These are phyloP conservation scores for Phytopythium oedochilum DNA, from an alignment of 352 stramenopile species.

Conservation along the genomic window DNA sequence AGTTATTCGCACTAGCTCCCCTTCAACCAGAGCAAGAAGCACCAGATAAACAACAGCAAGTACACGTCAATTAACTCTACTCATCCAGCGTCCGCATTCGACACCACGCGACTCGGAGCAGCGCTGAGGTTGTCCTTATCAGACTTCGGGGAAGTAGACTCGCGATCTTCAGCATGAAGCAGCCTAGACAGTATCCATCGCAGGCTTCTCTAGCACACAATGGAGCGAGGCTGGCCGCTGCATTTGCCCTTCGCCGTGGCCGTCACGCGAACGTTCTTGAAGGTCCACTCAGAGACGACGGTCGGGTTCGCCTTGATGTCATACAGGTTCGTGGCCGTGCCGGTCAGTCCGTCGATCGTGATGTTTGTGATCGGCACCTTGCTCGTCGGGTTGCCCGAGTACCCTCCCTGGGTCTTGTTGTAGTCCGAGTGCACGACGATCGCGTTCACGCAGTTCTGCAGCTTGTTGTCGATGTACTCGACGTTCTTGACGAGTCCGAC, in stretches of 20 bases:
- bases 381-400: slow-evolving; percentile 15
- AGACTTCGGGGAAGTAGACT: too few relatives aligned
- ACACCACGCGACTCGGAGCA: too few relatives aligned
- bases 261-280: slow-evolving; percentile 15
- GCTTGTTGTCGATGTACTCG: slow-evolving; percentile 12
- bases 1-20: too few relatives aligned
- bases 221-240: slow-evolving; percentile 10
- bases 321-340: slow-evolving; percentile 27
- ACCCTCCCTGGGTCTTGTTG: slow-evolving; percentile 25
- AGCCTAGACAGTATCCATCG: too few relatives aligned
- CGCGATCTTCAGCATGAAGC: too few relatives aligned
- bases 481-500: too few relatives aligned
- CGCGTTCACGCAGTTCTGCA: slow-evolving; percentile 18
- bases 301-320: slow-evolving; percentile 22
- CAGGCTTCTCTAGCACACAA: slow-evolving; percentile 17
- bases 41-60: too few relatives aligned
- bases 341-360: slow-evolving; percentile 16
- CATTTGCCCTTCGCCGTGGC: slow-evolving; percentile 14
- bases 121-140: too few relatives aligned
- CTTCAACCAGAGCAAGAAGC: too few relatives aligned
- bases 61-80: too few relatives aligned
- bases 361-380: slow-evolving; percentile 19
- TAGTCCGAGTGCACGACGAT: slow-evolving; percentile 27
- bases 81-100: too few relatives aligned
- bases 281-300: too few relatives aligned